A percentile compares a stretch with the other conserved stretches of the same genome.
Evolutionary conservation across 2,329 filamentous ascomycete species (phyloP).

Genomic region (Sporothrix protearum): DNA sequence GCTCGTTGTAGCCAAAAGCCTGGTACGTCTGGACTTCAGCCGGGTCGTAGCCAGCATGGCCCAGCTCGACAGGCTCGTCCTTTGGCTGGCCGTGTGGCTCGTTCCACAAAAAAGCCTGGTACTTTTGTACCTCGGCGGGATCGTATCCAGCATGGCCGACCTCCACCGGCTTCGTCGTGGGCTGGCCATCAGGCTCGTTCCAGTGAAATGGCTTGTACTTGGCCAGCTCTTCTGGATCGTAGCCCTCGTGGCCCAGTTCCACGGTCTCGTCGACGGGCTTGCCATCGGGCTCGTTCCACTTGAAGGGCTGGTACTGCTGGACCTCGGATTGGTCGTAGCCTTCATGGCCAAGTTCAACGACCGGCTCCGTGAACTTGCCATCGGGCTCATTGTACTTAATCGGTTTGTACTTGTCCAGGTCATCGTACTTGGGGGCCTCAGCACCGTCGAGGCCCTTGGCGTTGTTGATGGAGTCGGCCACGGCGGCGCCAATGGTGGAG

Average conservation of each 20-base stretch:
- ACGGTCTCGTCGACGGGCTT: constrained; percentile 19
- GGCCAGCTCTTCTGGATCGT: constrained; percentile 26
- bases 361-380: constrained; percentile 25
- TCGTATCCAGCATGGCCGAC: constrained; percentile 31
- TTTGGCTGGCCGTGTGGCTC: constrained; percentile 30
- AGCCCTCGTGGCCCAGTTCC: constrained; percentile 10
- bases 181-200: constrained; percentile 35
- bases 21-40: constrained; percentile 29
- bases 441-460: neutral
- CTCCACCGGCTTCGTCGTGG: constrained; percentile 22
- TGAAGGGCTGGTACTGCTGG: constrained; percentile 28
- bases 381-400: constrained; percentile 28
- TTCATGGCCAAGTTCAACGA: constrained; percentile 31
- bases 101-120: constrained; percentile 30
- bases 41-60: constrained; percentile 34
- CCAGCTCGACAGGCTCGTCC: constrained; percentile 24
- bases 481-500: neutral
- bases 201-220: constrained; percentile 36
- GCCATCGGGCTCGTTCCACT: constrained; percentile 31
- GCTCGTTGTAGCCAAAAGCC: constrained; percentile 36
- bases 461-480: neutral
- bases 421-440: constrained; percentile 18
- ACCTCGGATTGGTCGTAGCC: constrained; percentile 25
- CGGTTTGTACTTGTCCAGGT: constrained; percentile 36
- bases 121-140: constrained; percentile 25